Percentiles rank a stretch among this genome's conserved stretches.
These are phyloP conservation scores for Dorcoceras hygrometricum DNA, from an alignment of 257 asterid genomes.

Conservation along the genomic window DNA sequence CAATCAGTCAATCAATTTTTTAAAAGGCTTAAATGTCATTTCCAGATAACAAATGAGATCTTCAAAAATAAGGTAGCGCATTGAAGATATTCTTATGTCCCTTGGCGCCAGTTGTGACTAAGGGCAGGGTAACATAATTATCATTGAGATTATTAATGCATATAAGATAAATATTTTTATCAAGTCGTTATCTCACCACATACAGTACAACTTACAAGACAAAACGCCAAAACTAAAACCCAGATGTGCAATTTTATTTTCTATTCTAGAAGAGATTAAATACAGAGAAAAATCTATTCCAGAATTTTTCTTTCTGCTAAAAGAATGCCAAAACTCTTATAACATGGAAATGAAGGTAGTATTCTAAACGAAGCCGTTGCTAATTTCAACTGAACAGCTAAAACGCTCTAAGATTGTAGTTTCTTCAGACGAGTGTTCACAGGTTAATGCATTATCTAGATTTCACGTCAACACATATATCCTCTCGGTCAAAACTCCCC, in stretches of 20 bases:
- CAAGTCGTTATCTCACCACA: not conserved
- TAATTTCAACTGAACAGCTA: too few species aligned
- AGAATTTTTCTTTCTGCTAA: not conserved
- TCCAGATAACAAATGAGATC: not conserved
- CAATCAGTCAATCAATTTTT: not conserved
- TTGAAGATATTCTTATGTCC: not conserved
- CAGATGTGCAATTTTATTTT: not conserved
- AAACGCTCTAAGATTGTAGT: too few species aligned
- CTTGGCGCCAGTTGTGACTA: not conserved
- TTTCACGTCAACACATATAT: not conserved
- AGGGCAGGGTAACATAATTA: not conserved
- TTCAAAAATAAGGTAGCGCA: not conserved
- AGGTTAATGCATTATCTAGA: not conserved
- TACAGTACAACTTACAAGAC: not conserved
- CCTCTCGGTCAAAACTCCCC: not conserved
- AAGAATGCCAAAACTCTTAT: not conserved
- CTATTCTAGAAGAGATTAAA: too few species aligned
- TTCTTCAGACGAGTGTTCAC: too few species aligned
- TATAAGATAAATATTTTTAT: too few species aligned
- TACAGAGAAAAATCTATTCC: not conserved
- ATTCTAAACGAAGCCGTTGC: too few species aligned
- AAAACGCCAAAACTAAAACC: not conserved
- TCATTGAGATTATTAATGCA: not conserved
- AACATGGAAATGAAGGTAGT: not conserved
- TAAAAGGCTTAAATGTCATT: not conserved